These are phyloP conservation scores for Rhododendron vialii DNA, from an alignment of 148 eudicot species.

Conservation along the genomic window DNA sequence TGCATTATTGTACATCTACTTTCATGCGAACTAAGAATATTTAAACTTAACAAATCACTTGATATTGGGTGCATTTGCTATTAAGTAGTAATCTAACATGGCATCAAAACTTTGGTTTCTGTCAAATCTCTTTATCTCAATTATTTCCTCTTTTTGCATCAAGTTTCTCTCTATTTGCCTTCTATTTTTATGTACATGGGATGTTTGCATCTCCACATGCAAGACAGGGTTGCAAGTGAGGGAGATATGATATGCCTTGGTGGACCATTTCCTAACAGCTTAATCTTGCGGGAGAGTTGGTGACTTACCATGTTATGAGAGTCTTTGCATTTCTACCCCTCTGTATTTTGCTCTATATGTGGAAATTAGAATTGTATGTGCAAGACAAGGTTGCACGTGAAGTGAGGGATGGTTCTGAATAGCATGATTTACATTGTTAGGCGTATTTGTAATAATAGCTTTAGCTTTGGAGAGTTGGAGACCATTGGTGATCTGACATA, in stretches of 20 bases:
- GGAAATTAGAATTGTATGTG: neutral
- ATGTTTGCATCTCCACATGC: neutral
- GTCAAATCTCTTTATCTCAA: neutral
- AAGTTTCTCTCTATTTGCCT: neutral
- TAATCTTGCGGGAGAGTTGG: neutral
- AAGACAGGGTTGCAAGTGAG: neutral
- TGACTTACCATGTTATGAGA: neutral
- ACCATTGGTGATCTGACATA: neutral
- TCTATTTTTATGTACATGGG: neutral
- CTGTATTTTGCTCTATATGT: neutral
- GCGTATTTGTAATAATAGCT: neutral
- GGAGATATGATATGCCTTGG: neutral
- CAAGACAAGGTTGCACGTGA: neutral
- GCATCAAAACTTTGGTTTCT: neutral
- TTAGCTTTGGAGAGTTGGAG: neutral
- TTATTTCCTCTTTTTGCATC: neutral
- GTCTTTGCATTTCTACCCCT: neutral
- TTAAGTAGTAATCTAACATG: neutral
- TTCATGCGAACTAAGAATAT: neutral
- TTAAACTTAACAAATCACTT: neutral
- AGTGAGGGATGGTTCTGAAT: neutral
- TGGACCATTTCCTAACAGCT: neutral
- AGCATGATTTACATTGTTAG: neutral
- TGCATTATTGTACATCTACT: neutral
- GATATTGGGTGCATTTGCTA: neutral